Evolutionary conservation across 2,329 filamentous ascomycete species (phyloP).

Genomic region (Tothia fuscella): DNA sequence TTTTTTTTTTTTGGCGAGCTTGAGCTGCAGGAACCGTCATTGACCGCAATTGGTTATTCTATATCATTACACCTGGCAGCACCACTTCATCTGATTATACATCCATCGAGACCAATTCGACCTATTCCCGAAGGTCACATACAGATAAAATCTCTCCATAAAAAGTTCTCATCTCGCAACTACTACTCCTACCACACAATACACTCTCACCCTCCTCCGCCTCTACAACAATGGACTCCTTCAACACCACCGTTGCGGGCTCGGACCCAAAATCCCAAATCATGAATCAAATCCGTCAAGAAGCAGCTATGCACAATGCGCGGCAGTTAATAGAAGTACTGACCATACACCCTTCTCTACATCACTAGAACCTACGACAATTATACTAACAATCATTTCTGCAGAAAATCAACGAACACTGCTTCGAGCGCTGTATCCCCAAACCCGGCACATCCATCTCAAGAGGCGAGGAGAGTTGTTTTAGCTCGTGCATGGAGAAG

Average conservation of each 20-base stretch:
- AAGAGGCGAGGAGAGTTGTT: constrained; percentile 37
- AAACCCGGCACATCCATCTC: constrained; percentile 39
- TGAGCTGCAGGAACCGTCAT: too few species aligned
- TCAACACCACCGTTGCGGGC: constrained; percentile 1
- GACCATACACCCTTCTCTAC: background rate
- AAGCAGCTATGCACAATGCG: constrained; percentile 39
- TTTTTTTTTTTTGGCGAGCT: too few species aligned
- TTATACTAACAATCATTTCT: too few species aligned
- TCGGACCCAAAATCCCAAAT: constrained; percentile 33
- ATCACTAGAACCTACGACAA: background rate
- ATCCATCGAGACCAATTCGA: too few species aligned
- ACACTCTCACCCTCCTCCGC: background rate
- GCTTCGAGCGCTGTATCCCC: constrained; percentile 43
- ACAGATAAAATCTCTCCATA: background rate
- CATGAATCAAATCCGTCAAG: constrained; percentile 42
- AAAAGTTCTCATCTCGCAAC: background rate
- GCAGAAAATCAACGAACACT: constrained; percentile 45
- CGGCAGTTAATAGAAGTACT: constrained; percentile 37
- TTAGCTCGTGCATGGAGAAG: constrained; percentile 42
- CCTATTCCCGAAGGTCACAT: too few species aligned
- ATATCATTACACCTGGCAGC: too few species aligned
- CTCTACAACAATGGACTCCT: constrained; percentile 23
- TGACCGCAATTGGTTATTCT: too few species aligned
- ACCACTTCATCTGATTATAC: too few species aligned
- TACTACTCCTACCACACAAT: too few species aligned